Base-by-base conservation (phyloP, 495 filamentous ascomycete genomes). In the Chaetomidium leptoderma region DNA sequence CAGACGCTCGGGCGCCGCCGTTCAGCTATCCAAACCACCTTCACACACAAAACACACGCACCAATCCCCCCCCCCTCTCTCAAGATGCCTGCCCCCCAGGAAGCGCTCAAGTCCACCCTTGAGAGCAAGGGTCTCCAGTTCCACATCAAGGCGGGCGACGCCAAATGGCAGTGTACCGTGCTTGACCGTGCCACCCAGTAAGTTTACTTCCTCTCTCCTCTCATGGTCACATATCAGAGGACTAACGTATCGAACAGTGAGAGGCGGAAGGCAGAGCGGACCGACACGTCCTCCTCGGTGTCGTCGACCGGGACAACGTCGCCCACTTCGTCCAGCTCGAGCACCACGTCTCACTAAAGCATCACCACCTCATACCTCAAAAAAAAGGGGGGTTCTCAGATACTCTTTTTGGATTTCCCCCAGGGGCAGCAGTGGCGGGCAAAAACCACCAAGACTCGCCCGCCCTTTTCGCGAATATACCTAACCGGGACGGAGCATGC, bases 111-210 rank as follows among this genome's bases (percentile, higher is more conserved):
- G 44, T n/a, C 67, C 32, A 57, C 67, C 57, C 64, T 78, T 33
- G 63, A 73, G 63, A 64, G 8, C 54, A 66, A 66, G 57, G 67
- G 64, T 29, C 42, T 78, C 60, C 64, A 59, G 57, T 79, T 79
- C 70, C 70, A 72, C 43, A 72, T 79, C 60, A 72, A 67, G 67
- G 69, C 74, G 6, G 68, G 69, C 44, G 49, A 51, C 30, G 65
- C 65, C 43, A 67, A 65, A 58, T 79, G 72, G 69, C 45, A 68
- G 39, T 75, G 73, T 66, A 70, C 66, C 24, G 49, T 79, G 10
- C 63, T 75, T 33, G 72, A 77, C 63, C 71, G 74, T 44, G 64
- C 68, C 47, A 59, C 70, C 48, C 73, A 74, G 75, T 78, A 70
- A 68, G 72, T 19, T 24, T 29, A 21, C 36, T 24, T 29, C 17